Percentiles rank a stretch among this genome's conserved stretches.
These are phyloP conservation scores for Bjerkandera adusta DNA, from an alignment of 1,284 basidiomycete species.

Conservation along the genomic window DNA sequence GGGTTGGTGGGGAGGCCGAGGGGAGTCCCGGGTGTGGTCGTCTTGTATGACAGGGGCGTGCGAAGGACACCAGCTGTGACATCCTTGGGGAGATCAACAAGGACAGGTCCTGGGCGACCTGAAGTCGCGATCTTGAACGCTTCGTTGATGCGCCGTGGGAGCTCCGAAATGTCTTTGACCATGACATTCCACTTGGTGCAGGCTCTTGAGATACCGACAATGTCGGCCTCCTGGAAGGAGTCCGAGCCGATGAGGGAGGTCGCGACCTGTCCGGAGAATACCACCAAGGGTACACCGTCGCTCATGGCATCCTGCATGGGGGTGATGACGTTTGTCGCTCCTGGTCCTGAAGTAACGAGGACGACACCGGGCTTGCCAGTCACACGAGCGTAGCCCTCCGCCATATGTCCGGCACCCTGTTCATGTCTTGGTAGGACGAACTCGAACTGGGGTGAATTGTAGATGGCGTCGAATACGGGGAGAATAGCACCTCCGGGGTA, in stretches of 20 bases:
- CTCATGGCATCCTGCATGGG: conserved; percentile 97
- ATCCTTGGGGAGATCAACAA: conserved; percentile 98
- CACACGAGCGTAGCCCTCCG: conserved; percentile 96
- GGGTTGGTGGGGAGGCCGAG: conserved; percentile 81
- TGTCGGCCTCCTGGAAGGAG: conserved; percentile 97
- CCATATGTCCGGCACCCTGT: conserved; percentile 99
- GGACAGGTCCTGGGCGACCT: conserved; percentile 94
- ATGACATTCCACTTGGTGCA: conserved; percentile 99
- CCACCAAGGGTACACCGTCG: conserved; percentile 93
- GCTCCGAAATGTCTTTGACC: conserved; percentile 96
- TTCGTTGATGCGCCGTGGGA: conserved; percentile 96
- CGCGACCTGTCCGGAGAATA: conserved; percentile 97
- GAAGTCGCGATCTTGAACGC: conserved; percentile 99
- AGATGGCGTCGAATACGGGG: conserved; percentile 98
- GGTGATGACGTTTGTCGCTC: conserved; percentile 97
- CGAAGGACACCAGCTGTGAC: conserved; percentile 92
- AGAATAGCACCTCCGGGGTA: conserved; percentile 98
- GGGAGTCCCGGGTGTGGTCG: conserved; percentile 81
- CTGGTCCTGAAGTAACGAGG: conserved; percentile 96
- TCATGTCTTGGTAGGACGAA: conserved; percentile 97
- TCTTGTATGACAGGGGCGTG: conserved; percentile 84
- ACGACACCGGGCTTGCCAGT: conserved; percentile 97
- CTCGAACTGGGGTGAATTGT: conserved; percentile 94
- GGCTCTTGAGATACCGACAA: conserved; percentile 93
- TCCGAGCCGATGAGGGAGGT: conserved; percentile 98